Conservation (phyloP, 805 yeast species). For the Candida verbasci region DNA sequence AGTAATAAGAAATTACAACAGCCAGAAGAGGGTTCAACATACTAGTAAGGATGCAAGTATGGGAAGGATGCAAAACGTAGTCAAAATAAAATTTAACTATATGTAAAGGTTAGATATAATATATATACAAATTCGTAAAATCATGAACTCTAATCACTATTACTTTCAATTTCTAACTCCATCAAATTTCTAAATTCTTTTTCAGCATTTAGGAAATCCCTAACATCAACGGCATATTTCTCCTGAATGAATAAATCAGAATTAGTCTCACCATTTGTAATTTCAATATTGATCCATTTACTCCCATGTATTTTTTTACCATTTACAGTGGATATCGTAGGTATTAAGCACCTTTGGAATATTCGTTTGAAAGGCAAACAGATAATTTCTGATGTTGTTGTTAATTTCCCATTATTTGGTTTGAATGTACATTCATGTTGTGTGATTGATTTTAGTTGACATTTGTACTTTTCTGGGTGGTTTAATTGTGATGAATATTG, state of each 20-base stretch:
- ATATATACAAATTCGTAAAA: too few relatives aligned
- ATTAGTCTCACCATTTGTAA: constrained; percentile 33
- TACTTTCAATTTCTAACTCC: constrained; percentile 16
- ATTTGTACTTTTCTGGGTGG: constrained; percentile 28
- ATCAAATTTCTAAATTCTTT: constrained; percentile 30
- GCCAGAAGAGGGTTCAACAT: constrained; percentile 85
- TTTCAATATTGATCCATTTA: constrained; percentile 37
- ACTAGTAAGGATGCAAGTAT: too few relatives aligned
- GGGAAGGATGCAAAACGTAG: too few relatives aligned
- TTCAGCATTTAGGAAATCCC: constrained; percentile 35
- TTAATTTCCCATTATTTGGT: constrained; percentile 13
- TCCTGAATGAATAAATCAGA: constrained; percentile 16
- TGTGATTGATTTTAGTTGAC: constrained; percentile 29
- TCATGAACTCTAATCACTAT: background rate
- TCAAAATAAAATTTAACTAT: too few relatives aligned
- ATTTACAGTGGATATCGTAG: constrained; percentile 15
- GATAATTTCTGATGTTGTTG: constrained; percentile 28
- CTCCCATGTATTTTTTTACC: constrained; percentile 23
- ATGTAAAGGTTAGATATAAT: too few relatives aligned
- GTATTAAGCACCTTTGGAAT: constrained; percentile 36
- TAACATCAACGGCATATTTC: constrained; percentile 22
- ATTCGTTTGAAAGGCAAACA: constrained; percentile 41
- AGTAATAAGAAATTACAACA: constrained; percentile 81
- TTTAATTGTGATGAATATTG: constrained; percentile 22
- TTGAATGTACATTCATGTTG: constrained; percentile 42